Conservation (phyloP, 257 asterid species). For the Solanum virginianum region DNA sequence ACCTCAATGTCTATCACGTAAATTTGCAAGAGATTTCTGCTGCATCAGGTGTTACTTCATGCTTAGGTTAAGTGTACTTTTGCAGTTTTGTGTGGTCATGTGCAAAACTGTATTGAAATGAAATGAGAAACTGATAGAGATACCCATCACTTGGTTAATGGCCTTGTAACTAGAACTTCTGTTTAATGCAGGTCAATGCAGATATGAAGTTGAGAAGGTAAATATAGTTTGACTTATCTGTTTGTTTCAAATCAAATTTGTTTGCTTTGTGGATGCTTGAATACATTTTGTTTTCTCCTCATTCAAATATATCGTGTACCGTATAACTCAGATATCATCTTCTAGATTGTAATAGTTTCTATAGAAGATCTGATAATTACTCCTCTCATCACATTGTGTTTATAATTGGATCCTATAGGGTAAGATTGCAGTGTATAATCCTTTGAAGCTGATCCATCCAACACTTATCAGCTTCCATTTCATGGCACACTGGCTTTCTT, state of each 20-base stretch:
- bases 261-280: not conserved
- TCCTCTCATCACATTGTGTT: not conserved
- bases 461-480: not conserved
- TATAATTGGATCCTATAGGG: not conserved
- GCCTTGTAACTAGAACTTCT: not conserved
- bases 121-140: not conserved
- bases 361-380: not conserved
- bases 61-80: not conserved
- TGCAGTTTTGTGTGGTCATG: not conserved
- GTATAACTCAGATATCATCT: not conserved
- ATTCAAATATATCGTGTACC: not conserved
- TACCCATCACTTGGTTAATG: not conserved
- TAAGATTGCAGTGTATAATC: not conserved
- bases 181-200: conserved; percentile 66
- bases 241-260: not conserved
- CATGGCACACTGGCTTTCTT: not conserved
- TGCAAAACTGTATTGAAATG: not conserved
- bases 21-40: not conserved
- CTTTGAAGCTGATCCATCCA: not conserved
- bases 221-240: conserved; percentile 1
- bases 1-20: not conserved
- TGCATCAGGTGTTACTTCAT: not conserved
- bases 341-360: not conserved
- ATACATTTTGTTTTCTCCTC: not conserved
- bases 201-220: conserved; percentile 71